These are phyloP conservation scores for Calamus simplicifolius DNA, from an alignment of 176 grass and related monocot genomes.

Conservation along the genomic window DNA sequence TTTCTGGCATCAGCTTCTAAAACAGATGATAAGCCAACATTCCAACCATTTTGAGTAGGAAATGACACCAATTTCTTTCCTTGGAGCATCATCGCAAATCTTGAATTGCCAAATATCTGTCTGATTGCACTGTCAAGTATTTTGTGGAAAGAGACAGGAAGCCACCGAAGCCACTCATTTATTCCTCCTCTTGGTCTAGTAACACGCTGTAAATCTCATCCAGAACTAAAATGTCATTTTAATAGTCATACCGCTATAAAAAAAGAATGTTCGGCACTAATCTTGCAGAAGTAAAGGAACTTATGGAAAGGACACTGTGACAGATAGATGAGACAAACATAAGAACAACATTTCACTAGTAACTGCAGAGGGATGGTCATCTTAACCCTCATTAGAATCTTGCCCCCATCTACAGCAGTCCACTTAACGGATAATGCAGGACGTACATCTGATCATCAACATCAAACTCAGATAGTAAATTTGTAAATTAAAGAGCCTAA, in stretches of 20 bases:
- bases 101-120: conserved; percentile 65
- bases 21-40: conserved; percentile 51
- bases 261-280: background rate
- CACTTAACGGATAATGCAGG: no score
- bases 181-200: conserved; percentile 80
- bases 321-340: no score
- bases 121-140: conserved; percentile 49
- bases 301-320: no score
- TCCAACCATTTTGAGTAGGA: conserved; percentile 19
- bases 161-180: conserved; percentile 66
- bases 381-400: no score
- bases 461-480: no score
- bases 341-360: no score
- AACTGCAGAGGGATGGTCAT: no score
- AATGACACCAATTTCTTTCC: conserved; percentile 42
- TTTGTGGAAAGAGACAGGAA: conserved; percentile 71
- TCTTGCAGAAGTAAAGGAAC: background rate
- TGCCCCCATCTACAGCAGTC: no score
- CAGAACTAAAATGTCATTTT: background rate
- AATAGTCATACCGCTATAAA: background rate
- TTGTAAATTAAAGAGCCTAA: no score
- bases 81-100: conserved; percentile 39
- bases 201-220: conserved; percentile 44
- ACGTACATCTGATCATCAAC: no score
- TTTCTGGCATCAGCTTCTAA: conserved; percentile 71